These are phyloP conservation scores for Boletus eberwhitei DNA, from an alignment of 768 basidiomycete genomes.

Conservation along the genomic window DNA sequence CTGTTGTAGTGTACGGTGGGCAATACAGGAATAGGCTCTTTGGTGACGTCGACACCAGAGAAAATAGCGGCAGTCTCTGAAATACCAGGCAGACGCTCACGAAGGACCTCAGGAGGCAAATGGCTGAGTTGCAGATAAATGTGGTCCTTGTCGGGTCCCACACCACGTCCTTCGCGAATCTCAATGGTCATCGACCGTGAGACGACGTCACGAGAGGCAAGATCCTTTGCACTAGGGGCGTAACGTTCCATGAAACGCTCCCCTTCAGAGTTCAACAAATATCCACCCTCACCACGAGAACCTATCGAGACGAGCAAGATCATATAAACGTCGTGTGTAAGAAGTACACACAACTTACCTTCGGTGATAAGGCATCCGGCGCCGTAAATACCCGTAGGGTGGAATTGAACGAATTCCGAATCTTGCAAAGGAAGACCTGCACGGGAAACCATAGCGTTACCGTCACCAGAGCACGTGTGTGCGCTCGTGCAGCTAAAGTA, in stretches of 20 bases:
- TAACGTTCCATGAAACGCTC: conserved; percentile 99
- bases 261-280: conserved; percentile 96
- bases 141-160: conserved; percentile 98
- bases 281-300: conserved; percentile 98
- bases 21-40: conserved; percentile 97
- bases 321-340: neutral
- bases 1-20: conserved; percentile 99
- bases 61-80: conserved; percentile 99
- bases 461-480: conserved; percentile 98
- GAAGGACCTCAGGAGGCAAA: conserved; percentile 91
- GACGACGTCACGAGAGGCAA: conserved; percentile 98
- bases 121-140: conserved; percentile 96
- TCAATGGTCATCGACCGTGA: conserved; percentile 99
- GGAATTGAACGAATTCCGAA: conserved; percentile 99
- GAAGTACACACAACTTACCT: conserved; percentile 45
- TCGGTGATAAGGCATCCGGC: conserved; percentile 99
- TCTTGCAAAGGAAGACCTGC: conserved; percentile 97
- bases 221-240: conserved; percentile 98
- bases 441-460: conserved; percentile 97
- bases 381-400: conserved; percentile 99
- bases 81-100: conserved; percentile 97
- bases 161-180: conserved; percentile 97
- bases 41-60: conserved; percentile 97
- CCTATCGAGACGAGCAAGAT: conserved; percentile 43
- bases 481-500: conserved; percentile 99